Base-by-base conservation (phyloP, 352 stramenopile species). In the Globisporangium polare region DNA sequence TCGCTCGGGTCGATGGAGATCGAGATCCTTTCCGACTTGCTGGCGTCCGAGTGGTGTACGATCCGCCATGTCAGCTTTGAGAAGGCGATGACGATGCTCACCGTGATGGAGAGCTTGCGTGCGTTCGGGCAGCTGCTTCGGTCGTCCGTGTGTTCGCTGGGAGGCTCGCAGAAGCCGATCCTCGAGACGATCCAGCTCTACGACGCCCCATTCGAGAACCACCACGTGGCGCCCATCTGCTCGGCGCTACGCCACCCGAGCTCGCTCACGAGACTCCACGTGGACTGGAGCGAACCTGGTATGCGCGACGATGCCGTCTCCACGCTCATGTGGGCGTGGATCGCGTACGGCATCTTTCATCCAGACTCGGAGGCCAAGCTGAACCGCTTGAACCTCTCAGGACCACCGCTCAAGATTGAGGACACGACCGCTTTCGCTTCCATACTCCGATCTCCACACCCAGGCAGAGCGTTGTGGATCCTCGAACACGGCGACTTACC, bases 341-440 rank as follows among this genome's bases (percentile, higher is more conserved):
- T 82, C 45, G 75, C 69, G 22, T 60, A 75, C 39, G 73, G 64
- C 18, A 63, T 77, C 0, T 80, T 85, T 57, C 75, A 85, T 31
- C 63, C 58, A 0, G 73, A 81, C 51, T 75, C 72, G 7, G 49
- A 56, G 4, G 71, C 56, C 3, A 58, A 55, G 22, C 62, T 84
- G 10, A 41, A 63, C 15, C 62, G 73, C n/a, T 62, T 78, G 29
- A 69, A 73, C 41, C 56, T 75, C 22, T 66, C 70, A n/a, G 66
- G 64, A 7, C 64, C 79, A 17, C 60, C 69, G 18, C 47, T 83
- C 1, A 53, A 61, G 26, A 24, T 2, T 0, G 4, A 53, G 2
- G 55, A 66, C 15, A 12, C 69, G 10, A 35, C 60, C 18, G n/a
- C 54, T 2, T 53, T 72, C 5, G 41, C 50, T 18, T 24, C n/a